Conservation (phyloP, 2,329 filamentous ascomycete species). For the Alternaria alternata region DNA sequence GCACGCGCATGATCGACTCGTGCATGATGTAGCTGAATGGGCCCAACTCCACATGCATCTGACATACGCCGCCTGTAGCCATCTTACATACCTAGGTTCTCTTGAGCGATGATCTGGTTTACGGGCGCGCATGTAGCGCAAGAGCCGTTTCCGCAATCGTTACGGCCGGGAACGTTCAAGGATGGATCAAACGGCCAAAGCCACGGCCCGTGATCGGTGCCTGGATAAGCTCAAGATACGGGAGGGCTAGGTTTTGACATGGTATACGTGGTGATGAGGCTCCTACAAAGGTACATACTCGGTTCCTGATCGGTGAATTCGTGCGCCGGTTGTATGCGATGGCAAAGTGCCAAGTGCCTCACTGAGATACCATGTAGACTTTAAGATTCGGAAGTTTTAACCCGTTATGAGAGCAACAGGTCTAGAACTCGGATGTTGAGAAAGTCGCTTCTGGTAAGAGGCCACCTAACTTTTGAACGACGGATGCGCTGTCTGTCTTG, state of each 20-base stretch:
- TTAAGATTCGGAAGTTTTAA: neutral
- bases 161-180: conserved; percentile 21
- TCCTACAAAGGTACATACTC: neutral
- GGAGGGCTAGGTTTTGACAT: neutral
- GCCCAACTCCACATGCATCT: neutral
- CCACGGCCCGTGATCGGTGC: conserved; percentile 31
- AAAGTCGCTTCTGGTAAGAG: conserved; percentile 1
- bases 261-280: neutral
- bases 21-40: conserved; percentile 7
- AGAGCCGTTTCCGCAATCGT: conserved; percentile 17
- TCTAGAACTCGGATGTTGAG: conserved; percentile 1
- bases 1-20: conserved; percentile 11
- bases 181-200: conserved; percentile 26
- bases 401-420: neutral
- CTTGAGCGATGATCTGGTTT: neutral
- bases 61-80: neutral
- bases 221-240: neutral
- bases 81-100: neutral
- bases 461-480: neutral
- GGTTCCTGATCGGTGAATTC: conserved; percentile 15
- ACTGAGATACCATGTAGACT: neutral
- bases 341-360: neutral
- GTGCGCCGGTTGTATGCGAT: conserved; percentile 5
- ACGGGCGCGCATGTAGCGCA: neutral
- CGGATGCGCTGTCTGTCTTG: neutral